A percentile compares a stretch with the other conserved stretches of the same genome.
phyloP scores from a whole-genome alignment of 2,329 filamentous ascomycete genomes.

The Aspergillus sergii region DNA sequence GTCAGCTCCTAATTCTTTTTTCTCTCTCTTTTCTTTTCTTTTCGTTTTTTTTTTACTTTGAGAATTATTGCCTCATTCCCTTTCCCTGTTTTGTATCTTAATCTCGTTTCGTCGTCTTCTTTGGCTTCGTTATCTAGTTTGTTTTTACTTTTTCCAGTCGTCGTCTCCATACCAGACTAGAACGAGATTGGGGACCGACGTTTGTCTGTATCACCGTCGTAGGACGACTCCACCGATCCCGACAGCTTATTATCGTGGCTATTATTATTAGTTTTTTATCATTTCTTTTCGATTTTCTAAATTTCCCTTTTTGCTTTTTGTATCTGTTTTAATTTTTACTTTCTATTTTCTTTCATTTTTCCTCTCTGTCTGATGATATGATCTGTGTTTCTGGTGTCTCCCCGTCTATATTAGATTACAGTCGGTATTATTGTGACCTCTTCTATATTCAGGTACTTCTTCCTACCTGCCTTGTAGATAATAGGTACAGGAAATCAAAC shows the following conservation, averaged over 20 bases:
- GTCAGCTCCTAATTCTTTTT: not conserved
- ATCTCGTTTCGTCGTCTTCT: not conserved
- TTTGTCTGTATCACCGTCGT: constrained; percentile 5
- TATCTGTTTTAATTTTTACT: constrained; percentile 1
- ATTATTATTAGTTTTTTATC: not conserved
- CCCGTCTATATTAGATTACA: not conserved
- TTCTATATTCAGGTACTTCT: not conserved
- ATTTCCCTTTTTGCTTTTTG: not conserved
- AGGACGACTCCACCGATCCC: constrained; percentile 2
- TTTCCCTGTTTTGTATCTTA: not conserved
- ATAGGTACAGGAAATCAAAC: not conserved
- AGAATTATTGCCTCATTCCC: not conserved
- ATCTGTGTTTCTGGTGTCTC: not conserved
- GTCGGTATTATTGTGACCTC: not conserved
- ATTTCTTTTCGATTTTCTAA: not conserved
- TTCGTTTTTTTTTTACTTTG: not conserved
- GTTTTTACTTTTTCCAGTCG: not conserved
- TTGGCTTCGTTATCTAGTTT: not conserved
- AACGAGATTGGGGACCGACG: not conserved
- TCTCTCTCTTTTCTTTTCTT: not conserved
- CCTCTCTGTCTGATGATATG: not conserved
- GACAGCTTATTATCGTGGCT: constrained; percentile 3
- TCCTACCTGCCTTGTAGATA: not conserved
- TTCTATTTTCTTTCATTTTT: not conserved
- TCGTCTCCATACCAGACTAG: not conserved